Base-by-base conservation (phyloP, 306 rosid genomes). In the Vicia villosa region DNA sequence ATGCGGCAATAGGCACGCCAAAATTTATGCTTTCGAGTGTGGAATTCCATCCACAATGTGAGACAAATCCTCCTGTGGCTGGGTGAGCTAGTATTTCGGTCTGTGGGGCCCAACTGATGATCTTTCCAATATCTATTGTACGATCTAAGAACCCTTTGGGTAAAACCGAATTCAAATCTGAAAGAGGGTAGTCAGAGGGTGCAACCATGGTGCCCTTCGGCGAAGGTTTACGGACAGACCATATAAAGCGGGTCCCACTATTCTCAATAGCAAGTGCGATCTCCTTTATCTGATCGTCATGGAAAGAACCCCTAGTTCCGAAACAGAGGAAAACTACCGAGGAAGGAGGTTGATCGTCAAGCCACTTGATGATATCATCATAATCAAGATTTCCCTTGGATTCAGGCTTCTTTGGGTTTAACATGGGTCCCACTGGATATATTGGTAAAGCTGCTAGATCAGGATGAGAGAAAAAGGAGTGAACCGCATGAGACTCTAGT, bases 1-100 rank as follows among this genome's bases (percentile, higher is more conserved):
- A 82, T 2, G 87, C 15, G 3, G 80, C 87, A 5, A 83, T 42
- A 0, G 95, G 89, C 36, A 88, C 87, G 0, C 89, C 87, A 2
- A 58, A 84, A 68, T 86, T 67, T 1, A 83, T 7, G 56, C 88
- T 83, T 70, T 85, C 90, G 0, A 85, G 49, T 0, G 3, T 63
- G 5, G 90, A 88, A 58, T 85, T 85, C 88, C 88, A 87, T 2
- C 89, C 92, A 1, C 86, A 88, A 3, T 88, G 88, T 0, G 84
- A 81, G 6, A 88, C 77, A 9, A 85, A 88, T 1, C 81, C 88
- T 8, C 76, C 81, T 0, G 76, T 54, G 8, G 93, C 88, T 0
- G 34, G 56, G 32, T 87, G 91, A n/a, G 80, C 77, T 24, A 86
- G 24, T 2, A 83, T 40, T 0, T 66, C 75, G 50, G 61, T 61